Evolutionary conservation across 169 alveolate genomes (phyloP), one percentile per base, ranked within the genome.

Genomic region (Eimeria acervulina): DNA sequence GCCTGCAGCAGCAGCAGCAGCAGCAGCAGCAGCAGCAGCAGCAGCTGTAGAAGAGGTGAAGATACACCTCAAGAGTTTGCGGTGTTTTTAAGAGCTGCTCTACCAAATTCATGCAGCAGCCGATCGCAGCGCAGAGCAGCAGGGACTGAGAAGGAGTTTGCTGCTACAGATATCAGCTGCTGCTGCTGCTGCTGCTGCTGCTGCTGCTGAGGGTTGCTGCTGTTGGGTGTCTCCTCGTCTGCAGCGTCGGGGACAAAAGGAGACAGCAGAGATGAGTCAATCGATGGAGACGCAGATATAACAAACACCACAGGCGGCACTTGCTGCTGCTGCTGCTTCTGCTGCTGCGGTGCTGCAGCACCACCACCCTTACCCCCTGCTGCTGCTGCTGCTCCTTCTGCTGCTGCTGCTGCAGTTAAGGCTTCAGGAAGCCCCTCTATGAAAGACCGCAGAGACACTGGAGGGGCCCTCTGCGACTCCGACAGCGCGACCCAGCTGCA

Each of bases 401-500:
- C 90, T 80, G 90, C 90, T 80, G 90, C 90, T 80, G 8, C 90
- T 7, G 90, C 33, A 2, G 4, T 80, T 33, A 80, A 23, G 40
- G 68, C 42, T 33, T 80, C 70, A 15, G 90, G 90, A 8, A 80
- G 70, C 44, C 42, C 90, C 5, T 10, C 40, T 15, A 80, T 7
- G 68, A 80, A 80, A 44, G 70, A 59, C 42, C 90, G 90, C 36
- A 80, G 51, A 80, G 90, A 40, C 63, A 80, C 90, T 36, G 90
- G 42, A 13, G 90, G 90, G 44, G 90, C 90, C 31, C n/a, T 44
- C 1, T 2, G 70, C 17, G 90, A 80, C 70, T 80, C 90, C 42
- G 90, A 80, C 42, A 80, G 90, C 7, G 90, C 90, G 17, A 80
- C 42, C 90, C 90, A 80, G 90, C 90, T 80, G 90, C 44, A 80